Percentiles rank a stretch among this genome's conserved stretches.
phyloP scores from a whole-genome alignment of 139 green algal genomes.

The Chlamydomonas applanata region DNA sequence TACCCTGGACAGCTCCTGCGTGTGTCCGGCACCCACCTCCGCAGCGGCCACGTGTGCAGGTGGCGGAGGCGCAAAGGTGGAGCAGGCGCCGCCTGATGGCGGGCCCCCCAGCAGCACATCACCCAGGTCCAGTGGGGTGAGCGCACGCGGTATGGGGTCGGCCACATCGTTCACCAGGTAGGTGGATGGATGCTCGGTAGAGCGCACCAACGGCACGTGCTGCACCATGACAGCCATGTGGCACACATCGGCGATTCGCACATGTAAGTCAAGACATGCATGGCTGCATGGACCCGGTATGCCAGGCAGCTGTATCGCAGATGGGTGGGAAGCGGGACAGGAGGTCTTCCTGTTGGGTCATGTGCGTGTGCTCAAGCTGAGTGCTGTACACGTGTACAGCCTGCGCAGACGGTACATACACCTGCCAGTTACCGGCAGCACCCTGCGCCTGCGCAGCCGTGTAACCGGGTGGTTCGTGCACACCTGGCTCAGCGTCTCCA shows the following conservation, averaged over 20 bases:
- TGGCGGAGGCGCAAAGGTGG: conserved; percentile 34
- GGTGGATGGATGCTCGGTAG: conserved; percentile 52
- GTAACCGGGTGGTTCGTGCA: background rate
- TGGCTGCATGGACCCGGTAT: too few relatives aligned
- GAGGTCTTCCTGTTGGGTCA: background rate
- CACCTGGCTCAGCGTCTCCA: conserved; percentile 63
- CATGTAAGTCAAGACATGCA: too few relatives aligned
- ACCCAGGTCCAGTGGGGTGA: conserved; percentile 54
- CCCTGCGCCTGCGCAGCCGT: background rate
- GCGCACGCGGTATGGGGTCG: conserved; percentile 72
- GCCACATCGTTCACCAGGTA: conserved; percentile 81
- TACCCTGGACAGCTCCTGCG: too few relatives aligned
- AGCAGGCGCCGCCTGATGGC: conserved; percentile 29
- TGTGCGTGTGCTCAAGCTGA: background rate
- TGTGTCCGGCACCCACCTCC: too few relatives aligned
- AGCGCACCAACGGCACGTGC: conserved; percentile 60
- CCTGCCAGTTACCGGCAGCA: background rate
- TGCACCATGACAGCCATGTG: too few relatives aligned
- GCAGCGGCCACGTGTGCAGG: background rate
- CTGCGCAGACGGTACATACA: background rate
- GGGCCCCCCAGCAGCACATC: conserved; percentile 55
- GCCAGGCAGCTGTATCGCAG: too few relatives aligned
- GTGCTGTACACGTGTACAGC: background rate
- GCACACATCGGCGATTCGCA: too few relatives aligned
- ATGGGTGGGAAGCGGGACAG: too few relatives aligned